phyloP scores from a whole-genome alignment of 306 rosid species.

The Vigna nakashimae region DNA sequence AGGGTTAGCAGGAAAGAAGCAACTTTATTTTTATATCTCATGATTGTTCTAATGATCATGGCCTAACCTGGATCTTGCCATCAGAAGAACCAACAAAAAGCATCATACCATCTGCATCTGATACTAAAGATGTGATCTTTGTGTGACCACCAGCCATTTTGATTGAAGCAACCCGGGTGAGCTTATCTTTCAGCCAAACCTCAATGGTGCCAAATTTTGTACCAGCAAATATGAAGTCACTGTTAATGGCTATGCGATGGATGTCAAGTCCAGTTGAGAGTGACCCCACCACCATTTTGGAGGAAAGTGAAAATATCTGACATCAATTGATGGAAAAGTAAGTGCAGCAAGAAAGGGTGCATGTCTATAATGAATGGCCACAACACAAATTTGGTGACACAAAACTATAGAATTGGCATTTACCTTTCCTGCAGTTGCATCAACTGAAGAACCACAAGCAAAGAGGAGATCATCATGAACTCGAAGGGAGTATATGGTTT shows the following conservation, averaged over 20 bases:
- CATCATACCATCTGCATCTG: constrained; percentile 67
- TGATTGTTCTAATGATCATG: constrained; percentile 9
- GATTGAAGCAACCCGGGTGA: constrained; percentile 67
- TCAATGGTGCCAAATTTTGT: constrained; percentile 78
- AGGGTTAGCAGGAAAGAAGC: constrained; percentile 23
- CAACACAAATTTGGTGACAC: not conserved
- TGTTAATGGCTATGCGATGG: constrained; percentile 70
- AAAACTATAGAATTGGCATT: constrained; percentile 7
- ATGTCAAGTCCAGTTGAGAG: constrained; percentile 76
- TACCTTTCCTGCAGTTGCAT: constrained; percentile 85
- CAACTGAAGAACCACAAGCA: constrained; percentile 79
- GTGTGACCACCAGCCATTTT: constrained; percentile 73
- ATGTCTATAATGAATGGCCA: not conserved
- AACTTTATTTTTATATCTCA: not conserved
- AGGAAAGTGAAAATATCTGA: constrained; percentile 69
- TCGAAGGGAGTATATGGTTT: constrained; percentile 73
- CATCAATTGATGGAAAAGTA: constrained; percentile 4
- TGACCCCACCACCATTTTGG: constrained; percentile 71
- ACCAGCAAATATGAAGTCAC: constrained; percentile 78
- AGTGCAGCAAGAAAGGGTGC: constrained; percentile 25
- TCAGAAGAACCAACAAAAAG: constrained; percentile 82
- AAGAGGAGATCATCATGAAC: constrained; percentile 67
- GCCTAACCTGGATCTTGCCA: constrained; percentile 83
- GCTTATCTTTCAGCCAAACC: constrained; percentile 73
- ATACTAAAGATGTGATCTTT: constrained; percentile 72